phyloP scores from a whole-genome alignment of 768 basidiomycete genomes.

The Trametes villosa region DNA sequence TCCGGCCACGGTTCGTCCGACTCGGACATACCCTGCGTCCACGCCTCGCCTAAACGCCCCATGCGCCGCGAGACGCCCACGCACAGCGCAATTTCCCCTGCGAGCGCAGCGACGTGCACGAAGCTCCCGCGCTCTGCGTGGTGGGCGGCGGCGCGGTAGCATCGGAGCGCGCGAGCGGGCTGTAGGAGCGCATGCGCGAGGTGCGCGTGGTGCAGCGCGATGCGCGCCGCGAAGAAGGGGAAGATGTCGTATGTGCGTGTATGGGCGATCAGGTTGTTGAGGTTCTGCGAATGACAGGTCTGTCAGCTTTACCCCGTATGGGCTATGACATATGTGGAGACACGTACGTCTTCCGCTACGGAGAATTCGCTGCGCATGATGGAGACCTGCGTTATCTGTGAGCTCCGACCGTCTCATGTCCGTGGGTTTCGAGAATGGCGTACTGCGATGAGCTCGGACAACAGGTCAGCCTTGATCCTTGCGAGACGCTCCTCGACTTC shows the following conservation, averaged over 20 bases:
- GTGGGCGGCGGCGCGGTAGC: conserved; percentile 65
- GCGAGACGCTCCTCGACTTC: conserved; percentile 53
- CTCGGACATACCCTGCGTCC: conserved; percentile 17
- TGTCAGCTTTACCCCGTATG: background rate
- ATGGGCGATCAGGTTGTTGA: conserved; percentile 60
- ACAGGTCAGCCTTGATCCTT: conserved; percentile 71
- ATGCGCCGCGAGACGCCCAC: conserved; percentile 45
- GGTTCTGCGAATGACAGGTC: conserved; percentile 34
- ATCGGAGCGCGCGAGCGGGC: conserved; percentile 55
- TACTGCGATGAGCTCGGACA: conserved; percentile 73
- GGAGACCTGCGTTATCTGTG: conserved; percentile 58
- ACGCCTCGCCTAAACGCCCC: conserved; percentile 25
- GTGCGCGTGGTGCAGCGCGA: conserved; percentile 72
- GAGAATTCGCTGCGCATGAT: conserved; percentile 73
- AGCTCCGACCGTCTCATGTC: no score
- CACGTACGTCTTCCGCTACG: conserved; percentile 58
- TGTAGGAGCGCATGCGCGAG: conserved; percentile 70
- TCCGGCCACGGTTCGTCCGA: conserved; percentile 27
- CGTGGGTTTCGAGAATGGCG: no score
- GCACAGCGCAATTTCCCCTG: conserved; percentile 54
- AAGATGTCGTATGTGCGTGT: conserved; percentile 64
- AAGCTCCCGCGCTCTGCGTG: conserved; percentile 46
- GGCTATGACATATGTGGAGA: background rate
- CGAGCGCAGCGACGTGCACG: conserved; percentile 52
- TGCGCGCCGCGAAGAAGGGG: conserved; percentile 56